These are phyloP conservation scores for Neurospora tetraspora DNA, from an alignment of 495 filamentous ascomycete species.

Conservation along the genomic window DNA sequence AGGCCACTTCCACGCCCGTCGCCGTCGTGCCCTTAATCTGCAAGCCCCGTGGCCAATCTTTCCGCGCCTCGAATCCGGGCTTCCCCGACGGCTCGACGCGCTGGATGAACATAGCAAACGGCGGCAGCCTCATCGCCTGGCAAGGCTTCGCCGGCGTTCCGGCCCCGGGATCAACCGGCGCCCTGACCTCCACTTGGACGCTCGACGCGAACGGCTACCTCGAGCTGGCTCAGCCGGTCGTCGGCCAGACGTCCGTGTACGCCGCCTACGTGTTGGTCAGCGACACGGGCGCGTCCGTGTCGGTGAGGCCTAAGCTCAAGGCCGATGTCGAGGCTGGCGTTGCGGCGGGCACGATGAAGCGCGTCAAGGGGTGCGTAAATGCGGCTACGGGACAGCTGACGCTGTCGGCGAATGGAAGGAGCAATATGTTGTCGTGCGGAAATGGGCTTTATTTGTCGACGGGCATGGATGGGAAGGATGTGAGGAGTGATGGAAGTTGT, in stretches of 20 bases:
- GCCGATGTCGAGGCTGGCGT: background rate
- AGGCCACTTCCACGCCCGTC: background rate
- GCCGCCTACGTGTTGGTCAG: background rate
- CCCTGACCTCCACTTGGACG: background rate
- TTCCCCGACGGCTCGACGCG: background rate
- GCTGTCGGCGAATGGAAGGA: background rate
- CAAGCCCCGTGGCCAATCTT: background rate
- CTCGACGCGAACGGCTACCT: background rate
- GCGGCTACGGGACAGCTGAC: background rate
- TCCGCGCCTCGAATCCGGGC: too few species aligned
- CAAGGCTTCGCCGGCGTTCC: background rate
- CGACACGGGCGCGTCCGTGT: background rate
- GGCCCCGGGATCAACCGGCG: background rate
- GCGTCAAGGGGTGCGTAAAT: background rate
- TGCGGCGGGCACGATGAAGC: background rate
- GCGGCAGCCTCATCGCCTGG: background rate
- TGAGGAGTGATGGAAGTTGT: background rate
- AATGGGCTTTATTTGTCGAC: background rate
- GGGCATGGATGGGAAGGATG: background rate
- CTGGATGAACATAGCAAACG: background rate
- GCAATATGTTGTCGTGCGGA: background rate
- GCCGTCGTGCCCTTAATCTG: background rate
- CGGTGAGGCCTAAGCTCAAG: background rate
- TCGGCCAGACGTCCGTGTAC: background rate
- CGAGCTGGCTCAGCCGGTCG: background rate